Conservation (phyloP, 805 yeast genomes). For the Kurtzmaniella fragi region DNA sequence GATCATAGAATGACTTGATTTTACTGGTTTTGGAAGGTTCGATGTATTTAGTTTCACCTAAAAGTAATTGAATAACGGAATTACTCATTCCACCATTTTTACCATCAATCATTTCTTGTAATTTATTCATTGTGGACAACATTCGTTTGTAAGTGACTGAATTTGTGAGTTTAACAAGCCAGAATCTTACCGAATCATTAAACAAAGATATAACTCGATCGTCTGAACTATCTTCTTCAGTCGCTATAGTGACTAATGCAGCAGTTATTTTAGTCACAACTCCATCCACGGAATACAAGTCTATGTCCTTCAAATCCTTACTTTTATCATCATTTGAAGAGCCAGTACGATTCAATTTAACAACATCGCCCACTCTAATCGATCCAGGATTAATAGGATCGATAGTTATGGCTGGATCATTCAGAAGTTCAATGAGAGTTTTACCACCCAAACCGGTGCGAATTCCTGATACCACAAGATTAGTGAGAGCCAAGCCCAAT, state of each 20-base stretch:
- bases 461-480: conserved; percentile 55
- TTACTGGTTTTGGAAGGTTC: conserved; percentile 13
- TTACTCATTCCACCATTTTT: conserved; percentile 14
- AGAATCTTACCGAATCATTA: conserved; percentile 43
- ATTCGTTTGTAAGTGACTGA: conserved; percentile 72
- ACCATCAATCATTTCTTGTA: conserved; percentile 42
- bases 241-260: conserved; percentile 49
- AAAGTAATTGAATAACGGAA: conserved; percentile 37
- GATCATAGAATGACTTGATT: conserved; percentile 31
- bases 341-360: conserved; percentile 49
- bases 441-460: conserved; percentile 81
- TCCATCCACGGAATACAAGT: conserved; percentile 14
- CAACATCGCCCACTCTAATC: conserved; percentile 73
- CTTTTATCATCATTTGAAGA: conserved; percentile 18
- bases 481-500: conserved; percentile 71
- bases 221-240: conserved; percentile 51
- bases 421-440: conserved; percentile 54
- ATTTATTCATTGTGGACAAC: conserved; percentile 69
- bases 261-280: conserved; percentile 56
- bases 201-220: conserved; percentile 45
- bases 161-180: conserved; percentile 66
- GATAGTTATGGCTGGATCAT: conserved; percentile 45
- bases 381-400: conserved; percentile 42
- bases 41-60: conserved; percentile 38
- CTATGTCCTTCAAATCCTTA: conserved; percentile 15